Percentiles rank a stretch among this genome's conserved stretches.
phyloP scores from a whole-genome alignment of 306 rosid species.

The Begonia loranthoides region DNA sequence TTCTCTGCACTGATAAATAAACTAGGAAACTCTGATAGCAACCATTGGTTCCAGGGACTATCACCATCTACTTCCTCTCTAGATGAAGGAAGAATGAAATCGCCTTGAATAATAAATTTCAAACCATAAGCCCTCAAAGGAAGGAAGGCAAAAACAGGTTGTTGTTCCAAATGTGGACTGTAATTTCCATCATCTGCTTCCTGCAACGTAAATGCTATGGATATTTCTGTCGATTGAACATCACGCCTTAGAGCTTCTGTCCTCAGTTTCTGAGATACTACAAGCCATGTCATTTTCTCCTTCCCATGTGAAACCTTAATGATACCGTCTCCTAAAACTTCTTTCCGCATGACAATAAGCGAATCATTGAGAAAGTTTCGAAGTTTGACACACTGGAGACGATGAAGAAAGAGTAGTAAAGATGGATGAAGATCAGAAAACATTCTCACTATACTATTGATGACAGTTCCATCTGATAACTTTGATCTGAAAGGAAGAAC shows the following conservation, averaged over 20 bases:
- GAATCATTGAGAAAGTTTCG: conserved; percentile 62
- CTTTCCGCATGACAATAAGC: conserved; percentile 63
- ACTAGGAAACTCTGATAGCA: conserved; percentile 74
- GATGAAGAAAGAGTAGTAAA: conserved; percentile 81
- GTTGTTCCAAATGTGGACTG: conserved; percentile 51
- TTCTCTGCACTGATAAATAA: conserved; percentile 68
- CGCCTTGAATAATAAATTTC: conserved; percentile 88
- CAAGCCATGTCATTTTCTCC: conserved; percentile 79
- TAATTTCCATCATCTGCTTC: conserved; percentile 40
- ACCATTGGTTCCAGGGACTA: conserved; percentile 96
- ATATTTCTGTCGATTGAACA: conserved; percentile 71
- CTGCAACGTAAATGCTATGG: conserved; percentile 72
- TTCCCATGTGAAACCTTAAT: conserved; percentile 66
- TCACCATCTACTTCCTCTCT: conserved; percentile 97
- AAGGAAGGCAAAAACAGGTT: conserved; percentile 92
- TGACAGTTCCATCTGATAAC: conserved; percentile 35
- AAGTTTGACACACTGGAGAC: conserved; percentile 68
- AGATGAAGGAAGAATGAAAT: conserved; percentile 95
- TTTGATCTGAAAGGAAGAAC: conserved; percentile 74
- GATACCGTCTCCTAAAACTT: conserved; percentile 63
- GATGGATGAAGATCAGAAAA: conserved; percentile 97
- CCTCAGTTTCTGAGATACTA: conserved; percentile 57
- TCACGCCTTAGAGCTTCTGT: conserved; percentile 42
- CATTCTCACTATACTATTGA: conserved; percentile 51
- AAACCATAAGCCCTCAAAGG: conserved; percentile 87